phyloP scores from a whole-genome alignment of 208 protist species.

The Plasmodiophora brassicae region DNA sequence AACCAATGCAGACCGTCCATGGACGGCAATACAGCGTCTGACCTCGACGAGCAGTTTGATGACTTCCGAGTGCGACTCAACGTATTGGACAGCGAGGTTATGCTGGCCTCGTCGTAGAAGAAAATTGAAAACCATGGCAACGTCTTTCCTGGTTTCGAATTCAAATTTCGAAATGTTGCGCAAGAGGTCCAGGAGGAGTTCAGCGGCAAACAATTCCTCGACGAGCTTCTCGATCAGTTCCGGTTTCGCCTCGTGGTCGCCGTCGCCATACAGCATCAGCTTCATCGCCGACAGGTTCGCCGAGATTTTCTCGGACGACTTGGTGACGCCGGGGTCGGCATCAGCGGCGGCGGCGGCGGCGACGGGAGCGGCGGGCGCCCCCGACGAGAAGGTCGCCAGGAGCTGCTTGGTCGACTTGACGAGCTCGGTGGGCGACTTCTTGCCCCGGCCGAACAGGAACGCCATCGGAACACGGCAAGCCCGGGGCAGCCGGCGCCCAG shows the following conservation, averaged over 20 bases:
- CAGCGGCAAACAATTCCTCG: neutral
- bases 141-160: conserved; percentile 22
- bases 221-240: conserved; percentile 25
- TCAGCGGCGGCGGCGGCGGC: neutral
- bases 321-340: neutral
- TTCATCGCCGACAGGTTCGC: conserved; percentile 13
- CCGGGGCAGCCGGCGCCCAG: too few relatives aligned
- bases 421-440: neutral
- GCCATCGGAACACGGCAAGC: too few relatives aligned
- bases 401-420: conserved; percentile 19
- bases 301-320: conserved; percentile 32
- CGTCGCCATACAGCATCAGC: conserved; percentile 34
- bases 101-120: conserved; percentile 17
- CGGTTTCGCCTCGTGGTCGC: conserved; percentile 11
- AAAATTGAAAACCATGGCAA: conserved; percentile 20
- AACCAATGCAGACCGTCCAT: too few relatives aligned
- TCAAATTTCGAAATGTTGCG: neutral
- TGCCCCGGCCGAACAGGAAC: conserved; percentile 5
- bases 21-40: too few relatives aligned
- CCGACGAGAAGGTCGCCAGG: neutral
- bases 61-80: neutral
- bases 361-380: neutral
- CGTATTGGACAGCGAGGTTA: conserved; percentile 18
- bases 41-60: neutral
- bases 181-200: neutral